A percentile compares a stretch with the other conserved stretches of the same genome.
Evolutionary conservation across 805 yeast genomes (phyloP).

Genomic region (Jamesozyma spencerorum): DNA sequence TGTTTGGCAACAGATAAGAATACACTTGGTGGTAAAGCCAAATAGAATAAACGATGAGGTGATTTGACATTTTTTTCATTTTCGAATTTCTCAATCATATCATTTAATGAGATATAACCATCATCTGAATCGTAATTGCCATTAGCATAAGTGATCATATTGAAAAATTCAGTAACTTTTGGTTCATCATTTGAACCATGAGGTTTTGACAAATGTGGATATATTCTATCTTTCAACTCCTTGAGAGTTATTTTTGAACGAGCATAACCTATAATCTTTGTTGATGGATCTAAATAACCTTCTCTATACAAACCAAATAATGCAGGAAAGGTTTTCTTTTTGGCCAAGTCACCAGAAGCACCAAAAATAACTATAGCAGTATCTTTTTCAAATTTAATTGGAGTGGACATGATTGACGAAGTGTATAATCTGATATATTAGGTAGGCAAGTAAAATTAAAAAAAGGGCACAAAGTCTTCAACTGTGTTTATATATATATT

Average conservation of each 20-base stretch:
- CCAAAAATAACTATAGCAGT: constrained; percentile 78
- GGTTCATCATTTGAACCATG: constrained; percentile 35
- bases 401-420: constrained; percentile 1
- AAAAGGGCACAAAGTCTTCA: no score
- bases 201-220: constrained; percentile 47
- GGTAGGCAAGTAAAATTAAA: no score
- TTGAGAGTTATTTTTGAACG: constrained; percentile 62
- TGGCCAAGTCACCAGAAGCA: constrained; percentile 91
- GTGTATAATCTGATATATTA: background rate
- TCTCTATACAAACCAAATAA: constrained; percentile 66
- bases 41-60: constrained; percentile 77
- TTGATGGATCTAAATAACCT: constrained; percentile 61
- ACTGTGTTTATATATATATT: no score
- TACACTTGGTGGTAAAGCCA: constrained; percentile 92
- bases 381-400: constrained; percentile 47
- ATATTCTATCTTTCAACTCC: constrained; percentile 59
- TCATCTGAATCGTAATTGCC: constrained; percentile 76
- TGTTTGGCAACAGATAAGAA: constrained; percentile 71
- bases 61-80: constrained; percentile 33
- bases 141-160: constrained; percentile 53
- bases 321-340: constrained; percentile 89
- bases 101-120: constrained; percentile 54
- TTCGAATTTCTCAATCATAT: constrained; percentile 54
- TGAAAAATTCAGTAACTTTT: constrained; percentile 54
- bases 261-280: constrained; percentile 84